Evolutionary conservation across 2,329 filamentous ascomycete species (phyloP), one percentile per base, ranked within the genome.

Genomic region (Fusarium newnesense): DNA sequence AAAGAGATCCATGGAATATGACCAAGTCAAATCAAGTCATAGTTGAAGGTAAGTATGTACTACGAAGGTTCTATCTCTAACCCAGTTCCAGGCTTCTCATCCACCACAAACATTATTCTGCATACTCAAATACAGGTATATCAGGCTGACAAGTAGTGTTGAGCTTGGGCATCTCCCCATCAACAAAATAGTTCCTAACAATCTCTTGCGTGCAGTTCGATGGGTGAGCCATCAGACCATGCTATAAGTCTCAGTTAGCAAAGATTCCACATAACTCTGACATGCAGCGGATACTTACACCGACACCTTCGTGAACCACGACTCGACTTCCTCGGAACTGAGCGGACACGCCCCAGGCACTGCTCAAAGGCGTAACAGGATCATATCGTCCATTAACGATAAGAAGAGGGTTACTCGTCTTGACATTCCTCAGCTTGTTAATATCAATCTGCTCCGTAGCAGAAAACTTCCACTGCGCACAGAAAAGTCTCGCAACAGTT

Each of bases 311-410:
- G 7, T 68, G 65, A 2, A 68, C 42, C 24, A 68, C 10, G 8
- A 68, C 28, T 10, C 65, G 46, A 24, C 65, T 68, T 47, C 56
- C 56, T 28, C 30, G 37, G 4, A 68, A 68, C 4, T 44, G 16
- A 3, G 64, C 15, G 2, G 65, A 60, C 5, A 68, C 36, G 2
- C 60, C 42, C 65, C 54, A 68, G 0, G 65, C 64, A 16, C 64
- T 40, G 2, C 47, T 52, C 3, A 68, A 43, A 0, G 64, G 26
- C 0, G 65, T 68, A 0, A 26, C 30, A 0, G 65, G 65, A 7
- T 68, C 65, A 1, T 62, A 68, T 30, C 21, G 9, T 2, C 65
- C 64, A 5, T 68, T 68, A 0, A 67, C 26, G 10, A 68, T 3
- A 5, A 68, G 30, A 4, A 67, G 39, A 2, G 65, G 65, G 1